A percentile compares a stretch with the other conserved stretches of the same genome.
Conservation (phyloP, 2,329 filamentous ascomycete species). For the Fusarium sulawesiense region DNA sequence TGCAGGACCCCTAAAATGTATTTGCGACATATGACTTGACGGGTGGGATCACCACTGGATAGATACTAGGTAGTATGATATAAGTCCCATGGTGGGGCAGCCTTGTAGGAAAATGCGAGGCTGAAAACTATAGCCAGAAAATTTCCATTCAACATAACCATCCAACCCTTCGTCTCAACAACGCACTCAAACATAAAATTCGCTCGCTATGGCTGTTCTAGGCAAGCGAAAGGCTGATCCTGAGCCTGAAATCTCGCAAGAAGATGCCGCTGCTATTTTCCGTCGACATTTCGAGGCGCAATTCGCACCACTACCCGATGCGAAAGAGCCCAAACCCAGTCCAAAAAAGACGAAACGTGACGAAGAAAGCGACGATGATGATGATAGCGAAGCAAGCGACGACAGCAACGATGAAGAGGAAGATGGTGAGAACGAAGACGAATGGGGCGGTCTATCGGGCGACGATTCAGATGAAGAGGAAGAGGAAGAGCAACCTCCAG, state of each 20-base stretch:
- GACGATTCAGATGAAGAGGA: constrained; percentile 40
- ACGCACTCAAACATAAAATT: background rate
- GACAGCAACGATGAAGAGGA: constrained; percentile 42
- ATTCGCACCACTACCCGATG: constrained; percentile 76
- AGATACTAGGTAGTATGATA: too few relatives aligned
- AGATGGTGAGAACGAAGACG: constrained; percentile 36
- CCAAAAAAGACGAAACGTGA: constrained; percentile 46
- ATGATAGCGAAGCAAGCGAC: constrained; percentile 53
- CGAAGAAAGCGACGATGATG: constrained; percentile 43
- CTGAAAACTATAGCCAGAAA: constrained; percentile 39
- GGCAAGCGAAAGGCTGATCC: constrained; percentile 61
- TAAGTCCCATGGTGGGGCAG: constrained; percentile 40
- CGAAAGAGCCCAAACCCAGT: constrained; percentile 42
- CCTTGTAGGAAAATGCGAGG: constrained; percentile 41
- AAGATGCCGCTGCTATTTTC: constrained; percentile 79
- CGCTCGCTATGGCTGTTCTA: constrained; percentile 55
- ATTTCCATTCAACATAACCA: constrained; percentile 22
- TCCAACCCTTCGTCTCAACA: constrained; percentile 2
- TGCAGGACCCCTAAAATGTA: background rate
- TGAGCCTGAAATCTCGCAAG: constrained; percentile 50
- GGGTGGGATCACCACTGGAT: background rate
- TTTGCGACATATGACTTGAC: background rate
- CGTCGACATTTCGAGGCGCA: constrained; percentile 87
- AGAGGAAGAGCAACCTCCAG: constrained; percentile 41
- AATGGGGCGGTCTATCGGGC: constrained; percentile 48